Conservation (phyloP, 352 stramenopile species). For the Globisporangium cederbergense region DNA sequence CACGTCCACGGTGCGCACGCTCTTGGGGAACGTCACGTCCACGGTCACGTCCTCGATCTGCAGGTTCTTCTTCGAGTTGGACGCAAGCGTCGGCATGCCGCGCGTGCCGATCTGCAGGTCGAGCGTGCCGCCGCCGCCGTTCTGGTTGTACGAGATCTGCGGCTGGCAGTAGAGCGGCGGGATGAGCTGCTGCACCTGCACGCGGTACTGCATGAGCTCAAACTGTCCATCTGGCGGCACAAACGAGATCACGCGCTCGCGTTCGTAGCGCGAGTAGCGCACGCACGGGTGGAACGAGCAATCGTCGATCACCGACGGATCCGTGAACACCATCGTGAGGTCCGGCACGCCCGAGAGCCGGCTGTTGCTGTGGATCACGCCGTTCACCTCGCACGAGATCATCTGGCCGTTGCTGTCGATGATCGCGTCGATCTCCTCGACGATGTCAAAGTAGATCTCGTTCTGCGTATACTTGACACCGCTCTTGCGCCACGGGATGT, state of each 20-base stretch:
- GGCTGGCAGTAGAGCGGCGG: slow-evolving; percentile 89
- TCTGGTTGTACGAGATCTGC: slow-evolving; percentile 80
- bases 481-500: slow-evolving; percentile 97
- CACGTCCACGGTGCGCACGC: slow-evolving; percentile 93
- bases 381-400: slow-evolving; percentile 94
- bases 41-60: slow-evolving; percentile 91
- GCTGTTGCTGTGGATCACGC: slow-evolving; percentile 94
- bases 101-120: slow-evolving; percentile 70
- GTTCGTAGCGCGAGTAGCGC: slow-evolving; percentile 94
- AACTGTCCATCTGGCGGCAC: slow-evolving; percentile 98
- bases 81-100: slow-evolving; percentile 73
- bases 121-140: slow-evolving; percentile 54
- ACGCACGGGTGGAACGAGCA: slow-evolving; percentile 99
- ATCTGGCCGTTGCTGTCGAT: slow-evolving; percentile 89
- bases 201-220: slow-evolving; percentile 90
- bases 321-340: slow-evolving; percentile 95
- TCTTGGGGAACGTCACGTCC: slow-evolving; percentile 96
- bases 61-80: slow-evolving; percentile 76
- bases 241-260: slow-evolving; percentile 96
- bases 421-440: slow-evolving; percentile 98
- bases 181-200: slow-evolving; percentile 78
- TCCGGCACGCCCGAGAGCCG: slow-evolving; percentile 96
- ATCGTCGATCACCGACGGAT: slow-evolving; percentile 96
- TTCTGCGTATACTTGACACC: slow-evolving; percentile 96
- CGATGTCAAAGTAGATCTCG: slow-evolving; percentile 99